phyloP scores from a whole-genome alignment of 2,329 filamentous ascomycete species.

The Aspergillus ibericus region DNA sequence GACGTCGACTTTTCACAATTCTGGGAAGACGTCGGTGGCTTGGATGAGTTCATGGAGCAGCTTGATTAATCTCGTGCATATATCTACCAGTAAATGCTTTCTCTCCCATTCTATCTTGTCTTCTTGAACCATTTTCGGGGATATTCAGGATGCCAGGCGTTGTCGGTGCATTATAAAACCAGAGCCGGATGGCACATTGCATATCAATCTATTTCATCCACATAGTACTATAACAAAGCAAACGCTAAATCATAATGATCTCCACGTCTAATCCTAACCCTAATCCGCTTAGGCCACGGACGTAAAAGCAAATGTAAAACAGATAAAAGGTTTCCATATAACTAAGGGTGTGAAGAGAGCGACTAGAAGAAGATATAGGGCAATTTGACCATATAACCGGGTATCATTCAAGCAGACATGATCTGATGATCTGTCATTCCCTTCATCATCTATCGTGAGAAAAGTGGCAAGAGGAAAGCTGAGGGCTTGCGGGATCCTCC shows the following conservation, averaged over 20 bases:
- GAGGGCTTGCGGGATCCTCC: not conserved
- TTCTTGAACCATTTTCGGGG: not conserved
- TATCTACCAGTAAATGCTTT: not conserved
- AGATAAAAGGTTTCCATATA: not conserved
- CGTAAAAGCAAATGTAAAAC: not conserved
- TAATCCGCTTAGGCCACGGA: not conserved
- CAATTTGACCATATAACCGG: slow-evolving; percentile 13
- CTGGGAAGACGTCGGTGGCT: slow-evolving; percentile 68
- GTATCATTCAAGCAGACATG: slow-evolving; percentile 20
- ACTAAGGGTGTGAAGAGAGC: not conserved
- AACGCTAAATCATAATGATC: not conserved
- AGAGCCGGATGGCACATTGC: not conserved
- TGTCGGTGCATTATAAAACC: not conserved
- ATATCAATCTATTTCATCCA: not conserved
- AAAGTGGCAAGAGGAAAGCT: not conserved
- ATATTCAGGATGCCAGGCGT: not conserved
- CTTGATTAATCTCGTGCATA: slow-evolving; percentile 34
- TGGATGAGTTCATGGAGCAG: slow-evolving; percentile 55
- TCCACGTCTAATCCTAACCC: not conserved
- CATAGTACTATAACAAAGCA: not conserved
- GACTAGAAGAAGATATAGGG: not conserved
- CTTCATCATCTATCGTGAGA: not conserved
- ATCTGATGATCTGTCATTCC: slow-evolving; percentile 3
- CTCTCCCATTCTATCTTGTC: not conserved
- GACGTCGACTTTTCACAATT: slow-evolving; percentile 81